A percentile compares a stretch with the other conserved stretches of the same genome.
phyloP scores from a whole-genome alignment of 192 early-diverging fungal genomes.

The Backusella psychrophila region DNA sequence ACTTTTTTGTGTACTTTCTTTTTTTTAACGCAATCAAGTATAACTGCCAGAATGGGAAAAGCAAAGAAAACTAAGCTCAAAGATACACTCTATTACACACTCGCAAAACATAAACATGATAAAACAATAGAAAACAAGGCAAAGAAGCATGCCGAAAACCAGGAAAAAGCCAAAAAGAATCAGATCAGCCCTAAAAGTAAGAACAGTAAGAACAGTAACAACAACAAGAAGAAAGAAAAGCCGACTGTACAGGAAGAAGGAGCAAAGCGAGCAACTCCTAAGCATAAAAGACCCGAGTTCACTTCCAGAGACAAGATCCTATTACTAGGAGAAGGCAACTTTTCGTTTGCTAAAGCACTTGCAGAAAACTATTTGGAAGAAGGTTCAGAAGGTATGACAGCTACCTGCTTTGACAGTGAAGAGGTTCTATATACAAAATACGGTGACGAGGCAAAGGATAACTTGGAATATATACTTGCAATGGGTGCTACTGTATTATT shows the following conservation, averaged over 20 bases:
- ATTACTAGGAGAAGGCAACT: constrained; percentile 91
- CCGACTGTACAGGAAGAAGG: not conserved
- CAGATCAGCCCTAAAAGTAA: constrained; percentile 12
- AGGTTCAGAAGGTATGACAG: constrained; percentile 58
- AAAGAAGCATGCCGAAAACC: not conserved
- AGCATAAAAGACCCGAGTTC: constrained; percentile 7
- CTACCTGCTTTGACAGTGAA: constrained; percentile 77
- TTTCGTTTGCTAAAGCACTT: constrained; percentile 82
- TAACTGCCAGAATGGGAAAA: not conserved
- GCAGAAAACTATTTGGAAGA: constrained; percentile 51
- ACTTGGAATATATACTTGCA: constrained; percentile 59
- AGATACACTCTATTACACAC: not conserved
- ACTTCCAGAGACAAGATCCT: constrained; percentile 55
- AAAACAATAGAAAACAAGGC: not conserved
- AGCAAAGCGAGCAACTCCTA: not conserved
- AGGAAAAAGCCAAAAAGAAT: constrained; percentile 8
- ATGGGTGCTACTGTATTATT: constrained; percentile 71
- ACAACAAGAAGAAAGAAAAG: constrained; percentile 2
- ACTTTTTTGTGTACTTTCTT: not conserved
- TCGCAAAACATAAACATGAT: not conserved
- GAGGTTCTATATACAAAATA: constrained; percentile 76
- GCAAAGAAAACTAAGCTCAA: not conserved
- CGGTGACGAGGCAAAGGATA: constrained; percentile 57
- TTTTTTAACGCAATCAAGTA: not conserved
- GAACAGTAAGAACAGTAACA: not conserved